Percentiles rank a stretch among this genome's conserved stretches.
phyloP scores from a whole-genome alignment of 768 basidiomycete species.

The Mycena filopes region DNA sequence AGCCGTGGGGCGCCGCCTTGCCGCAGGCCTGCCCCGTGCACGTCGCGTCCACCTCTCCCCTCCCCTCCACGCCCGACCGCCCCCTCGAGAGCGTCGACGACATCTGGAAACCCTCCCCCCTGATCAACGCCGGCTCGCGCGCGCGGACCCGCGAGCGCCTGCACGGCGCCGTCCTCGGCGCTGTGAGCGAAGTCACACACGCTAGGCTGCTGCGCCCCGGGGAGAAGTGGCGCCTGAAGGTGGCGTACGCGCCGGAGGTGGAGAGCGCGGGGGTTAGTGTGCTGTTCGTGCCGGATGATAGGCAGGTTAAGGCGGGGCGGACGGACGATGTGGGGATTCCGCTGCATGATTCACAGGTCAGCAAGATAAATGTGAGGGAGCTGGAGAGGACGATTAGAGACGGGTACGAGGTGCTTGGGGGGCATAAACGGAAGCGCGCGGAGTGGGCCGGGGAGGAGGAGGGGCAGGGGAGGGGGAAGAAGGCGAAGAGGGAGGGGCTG shows the following conservation, averaged over 20 bases:
- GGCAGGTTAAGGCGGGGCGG: neutral
- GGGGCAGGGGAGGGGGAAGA: too few species aligned
- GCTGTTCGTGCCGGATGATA: conserved; percentile 16
- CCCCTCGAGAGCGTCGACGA: conserved; percentile 5
- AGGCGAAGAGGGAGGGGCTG: too few species aligned
- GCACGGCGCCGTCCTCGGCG: too few species aligned
- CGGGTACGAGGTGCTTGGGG: conserved; percentile 4
- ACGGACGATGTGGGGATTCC: neutral
- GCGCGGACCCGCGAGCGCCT: neutral
- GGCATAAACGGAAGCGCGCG: conserved; percentile 6
- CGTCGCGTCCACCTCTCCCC: neutral
- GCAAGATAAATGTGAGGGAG: neutral
- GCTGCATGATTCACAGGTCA: too few species aligned
- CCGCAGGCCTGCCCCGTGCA: too few species aligned
- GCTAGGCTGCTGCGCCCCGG: neutral
- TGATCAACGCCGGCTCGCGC: neutral
- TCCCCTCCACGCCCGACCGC: neutral
- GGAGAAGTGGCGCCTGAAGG: neutral
- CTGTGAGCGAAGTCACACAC: neutral
- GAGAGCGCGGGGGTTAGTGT: neutral
- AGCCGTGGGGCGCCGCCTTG: too few species aligned
- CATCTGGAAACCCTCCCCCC: neutral
- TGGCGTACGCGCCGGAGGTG: neutral
- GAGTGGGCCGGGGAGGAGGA: neutral
- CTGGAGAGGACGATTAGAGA: too few species aligned